Base-by-base conservation (phyloP, 805 yeast species). In the Ogataea paradorogensis region DNA sequence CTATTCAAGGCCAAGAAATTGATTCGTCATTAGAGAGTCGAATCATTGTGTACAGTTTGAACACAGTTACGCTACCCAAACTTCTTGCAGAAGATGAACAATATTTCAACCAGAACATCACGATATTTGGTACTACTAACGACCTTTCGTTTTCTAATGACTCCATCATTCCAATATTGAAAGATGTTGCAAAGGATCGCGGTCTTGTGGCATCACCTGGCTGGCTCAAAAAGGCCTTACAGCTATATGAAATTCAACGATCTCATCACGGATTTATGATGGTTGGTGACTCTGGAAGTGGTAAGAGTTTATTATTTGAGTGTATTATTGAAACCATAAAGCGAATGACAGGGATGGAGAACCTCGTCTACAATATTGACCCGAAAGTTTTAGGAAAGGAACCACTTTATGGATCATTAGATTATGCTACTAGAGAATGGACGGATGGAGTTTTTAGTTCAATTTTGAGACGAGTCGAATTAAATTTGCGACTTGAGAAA, bases 341-440 rank as follows among this genome's bases (percentile, higher is more conserved):
- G 3, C 36, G 42, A 0, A 5, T 62, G 4, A 21, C 48, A 2
- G 61, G 58, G 0, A 43, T 51, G 1, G 78, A 71, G 7, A 66
- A 66, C 31, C 54, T 69, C 0, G 48, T 58, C 5, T 70, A 71
- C 43, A 60, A 66, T 1, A 73, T 91, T 32, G 95, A 90, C 56
- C 81, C 95, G 1, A 89, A 90, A 52, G 84, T 84, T 0, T 47
- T 86, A 42, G 59, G 76, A 0, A 91, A 90, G 52, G 76, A 71
- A 3, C 65, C 69, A 0, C 61, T 91, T 2, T 86, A 74, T 56
- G 98, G 98, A 1, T 50, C 62, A 2, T 58, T 90, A 25, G 95
- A 90, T 49, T 61, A 73, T 1, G 71, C 86, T 0, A 89, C 97
- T 0, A 65, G 95, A 22, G 97, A 91, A 38, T 91, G 97, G 97